Evolutionary conservation across 2,329 filamentous ascomycete genomes (phyloP), one percentile per base, ranked within the genome.

Genomic region (Dissoconium aciculare): DNA sequence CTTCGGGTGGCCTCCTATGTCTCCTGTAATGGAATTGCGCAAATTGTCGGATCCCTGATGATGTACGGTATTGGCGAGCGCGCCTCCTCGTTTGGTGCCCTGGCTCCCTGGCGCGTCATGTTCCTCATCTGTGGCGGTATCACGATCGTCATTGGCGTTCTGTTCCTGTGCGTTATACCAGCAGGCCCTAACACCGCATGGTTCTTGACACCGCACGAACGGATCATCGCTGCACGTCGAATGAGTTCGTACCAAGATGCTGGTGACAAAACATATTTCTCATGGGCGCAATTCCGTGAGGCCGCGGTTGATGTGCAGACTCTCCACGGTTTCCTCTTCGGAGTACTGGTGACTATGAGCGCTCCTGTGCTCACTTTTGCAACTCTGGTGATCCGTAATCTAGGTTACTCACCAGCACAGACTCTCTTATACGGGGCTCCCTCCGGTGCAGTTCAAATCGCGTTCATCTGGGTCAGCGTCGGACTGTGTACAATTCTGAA

Each of bases 51-150:
- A 6, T 56, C 50, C 15, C 37, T 64, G 4, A 50, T 65, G n/a
- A 65, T 64, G 60, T 66, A 66, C 39, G 61, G 62, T 19, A 63
- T 68, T 30, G 64, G 61, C 23, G 57, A 57, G 36, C 57, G 61
- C 32, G 42, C 37, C 0, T 19, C 36, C 0, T 32, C 33, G 3
- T 41, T 43, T 3, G 41, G 59, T 2, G 31, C 50, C 0, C 44
- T 69, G 3, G 52, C 51, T 0, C 55, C 61, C 1, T 69, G 65
- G 64, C 49, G 62, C 17, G 46, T 54, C 0, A 44, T 68, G 21
- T 68, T 67, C 41, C 46, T 67, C 16, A 51, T 69, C 9, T 66
- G 59, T 33, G 64, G 65, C n/a, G 58, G 55, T 0, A 35, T 66
- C 5, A 68, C 65, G 0, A 40, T 52, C 2, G 45, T 49, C 1